Percentiles rank a stretch among this genome's conserved stretches.
These are phyloP conservation scores for Ustilaginoidea virens DNA, from an alignment of 2,329 filamentous ascomycete genomes.

Conservation along the genomic window DNA sequence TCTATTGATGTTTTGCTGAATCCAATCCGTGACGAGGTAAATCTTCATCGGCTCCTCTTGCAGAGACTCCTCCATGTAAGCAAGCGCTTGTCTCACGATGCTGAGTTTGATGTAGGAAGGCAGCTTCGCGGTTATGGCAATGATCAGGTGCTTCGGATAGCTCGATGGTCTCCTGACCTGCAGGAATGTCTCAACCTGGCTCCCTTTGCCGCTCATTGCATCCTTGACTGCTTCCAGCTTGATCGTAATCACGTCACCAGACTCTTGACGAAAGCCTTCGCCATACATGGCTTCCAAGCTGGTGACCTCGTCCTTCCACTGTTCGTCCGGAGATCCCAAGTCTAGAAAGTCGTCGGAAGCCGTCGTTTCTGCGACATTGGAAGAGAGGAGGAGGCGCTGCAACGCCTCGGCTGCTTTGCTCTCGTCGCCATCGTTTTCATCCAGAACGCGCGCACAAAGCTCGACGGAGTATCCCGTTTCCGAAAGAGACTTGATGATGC, in stretches of 20 bases:
- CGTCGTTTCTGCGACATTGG: slow-evolving; percentile 5
- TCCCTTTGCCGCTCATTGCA: slow-evolving; percentile 30
- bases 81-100: slow-evolving; percentile 61
- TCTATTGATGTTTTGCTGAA: slow-evolving; percentile 68
- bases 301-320: slow-evolving; percentile 75
- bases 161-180: slow-evolving; percentile 57
- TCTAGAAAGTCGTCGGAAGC: slow-evolving; percentile 28
- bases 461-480: slow-evolving; percentile 75
- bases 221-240: slow-evolving; percentile 42
- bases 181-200: slow-evolving; percentile 36
- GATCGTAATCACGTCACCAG: slow-evolving; percentile 53
- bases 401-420: slow-evolving; percentile 62
- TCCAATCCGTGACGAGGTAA: slow-evolving; percentile 80
- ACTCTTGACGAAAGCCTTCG: slow-evolving; percentile 48
- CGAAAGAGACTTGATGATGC: slow-evolving; percentile 65
- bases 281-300: slow-evolving; percentile 79
- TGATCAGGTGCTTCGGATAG: slow-evolving; percentile 58
- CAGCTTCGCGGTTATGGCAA: slow-evolving; percentile 55
- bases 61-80: slow-evolving; percentile 54
- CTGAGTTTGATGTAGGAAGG: slow-evolving; percentile 91
- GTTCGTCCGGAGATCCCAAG: slow-evolving; percentile 38
- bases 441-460: slow-evolving; percentile 64
- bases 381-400: slow-evolving; percentile 35
- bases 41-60: slow-evolving; percentile 77
- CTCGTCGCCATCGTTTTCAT: slow-evolving; percentile 57